Evolutionary conservation across 495 filamentous ascomycete species (phyloP).

Genomic region (Tuber magnatum): DNA sequence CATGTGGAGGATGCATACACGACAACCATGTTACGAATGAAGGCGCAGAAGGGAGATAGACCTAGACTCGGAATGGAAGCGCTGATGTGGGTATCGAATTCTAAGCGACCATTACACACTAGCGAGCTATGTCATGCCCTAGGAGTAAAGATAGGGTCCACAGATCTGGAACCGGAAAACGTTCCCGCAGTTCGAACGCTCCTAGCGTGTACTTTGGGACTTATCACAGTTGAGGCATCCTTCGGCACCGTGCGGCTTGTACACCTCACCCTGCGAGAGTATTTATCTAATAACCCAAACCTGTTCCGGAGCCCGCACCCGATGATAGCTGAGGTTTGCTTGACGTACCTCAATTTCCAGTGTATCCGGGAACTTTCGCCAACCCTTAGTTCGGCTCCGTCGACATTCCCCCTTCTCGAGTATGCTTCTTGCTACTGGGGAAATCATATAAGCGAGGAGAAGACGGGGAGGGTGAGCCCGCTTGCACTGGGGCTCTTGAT

Average conservation of each 20-base stretch:
- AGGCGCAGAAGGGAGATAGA: not conserved
- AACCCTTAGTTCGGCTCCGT: not conserved
- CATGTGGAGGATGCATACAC: not conserved
- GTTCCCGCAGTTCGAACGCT: not conserved
- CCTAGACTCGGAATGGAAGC: not conserved
- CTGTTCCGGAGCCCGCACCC: not conserved
- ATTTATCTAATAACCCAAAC: too few species aligned
- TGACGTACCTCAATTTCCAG: not conserved
- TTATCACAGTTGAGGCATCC: not conserved
- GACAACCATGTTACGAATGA: not conserved
- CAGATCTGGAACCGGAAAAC: not conserved
- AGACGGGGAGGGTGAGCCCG: not conserved
- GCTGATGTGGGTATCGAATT: not conserved
- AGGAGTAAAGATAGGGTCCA: not conserved
- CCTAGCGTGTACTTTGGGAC: not conserved
- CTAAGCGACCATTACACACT: not conserved
- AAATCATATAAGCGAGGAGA: not conserved
- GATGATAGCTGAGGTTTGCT: not conserved
- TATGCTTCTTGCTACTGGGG: not conserved
- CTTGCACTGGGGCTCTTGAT: not conserved
- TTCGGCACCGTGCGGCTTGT: not conserved
- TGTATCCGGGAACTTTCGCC: not conserved
- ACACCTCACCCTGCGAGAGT: not conserved
- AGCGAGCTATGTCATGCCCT: not conserved
- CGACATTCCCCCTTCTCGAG: not conserved